Conservation (phyloP, 371 early-diverging fungal genomes). For the Catenaria anguillulae region DNA sequence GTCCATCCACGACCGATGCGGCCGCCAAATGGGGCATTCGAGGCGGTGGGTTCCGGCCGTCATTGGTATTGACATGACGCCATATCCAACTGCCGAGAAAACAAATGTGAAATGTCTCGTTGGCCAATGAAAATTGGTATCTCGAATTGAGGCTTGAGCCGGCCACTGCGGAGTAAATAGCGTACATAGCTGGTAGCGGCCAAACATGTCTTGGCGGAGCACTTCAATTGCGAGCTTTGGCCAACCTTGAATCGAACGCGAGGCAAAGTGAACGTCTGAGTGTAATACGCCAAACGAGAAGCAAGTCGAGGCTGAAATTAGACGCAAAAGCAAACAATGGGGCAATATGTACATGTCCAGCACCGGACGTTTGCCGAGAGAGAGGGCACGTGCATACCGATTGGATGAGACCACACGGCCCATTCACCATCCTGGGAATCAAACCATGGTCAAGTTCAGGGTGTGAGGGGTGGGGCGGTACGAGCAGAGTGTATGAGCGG, state of each 20-base stretch:
- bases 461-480: too few species aligned
- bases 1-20: neutral
- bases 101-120: too few species aligned
- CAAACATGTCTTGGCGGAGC: neutral
- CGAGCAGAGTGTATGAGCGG: too few species aligned
- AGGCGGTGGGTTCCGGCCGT: neutral
- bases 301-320: too few species aligned
- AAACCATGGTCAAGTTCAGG: too few species aligned
- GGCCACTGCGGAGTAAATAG: too few species aligned
- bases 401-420: neutral
- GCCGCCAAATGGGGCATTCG: neutral
- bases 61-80: neutral
- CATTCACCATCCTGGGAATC: neutral
- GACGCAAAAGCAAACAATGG: neutral
- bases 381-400: neutral
- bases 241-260: neutral
- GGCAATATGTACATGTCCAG: too few species aligned
- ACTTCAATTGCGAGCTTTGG: neutral
- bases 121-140: too few species aligned
- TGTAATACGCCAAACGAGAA: too few species aligned
- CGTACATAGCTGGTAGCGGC: neutral
- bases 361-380: too few species aligned
- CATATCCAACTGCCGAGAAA: neutral
- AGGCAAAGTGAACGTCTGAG: neutral
- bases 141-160: too few species aligned